Conservation (phyloP, 2,329 filamentous ascomycete genomes). For the Phyllosticta citrichinensis region DNA sequence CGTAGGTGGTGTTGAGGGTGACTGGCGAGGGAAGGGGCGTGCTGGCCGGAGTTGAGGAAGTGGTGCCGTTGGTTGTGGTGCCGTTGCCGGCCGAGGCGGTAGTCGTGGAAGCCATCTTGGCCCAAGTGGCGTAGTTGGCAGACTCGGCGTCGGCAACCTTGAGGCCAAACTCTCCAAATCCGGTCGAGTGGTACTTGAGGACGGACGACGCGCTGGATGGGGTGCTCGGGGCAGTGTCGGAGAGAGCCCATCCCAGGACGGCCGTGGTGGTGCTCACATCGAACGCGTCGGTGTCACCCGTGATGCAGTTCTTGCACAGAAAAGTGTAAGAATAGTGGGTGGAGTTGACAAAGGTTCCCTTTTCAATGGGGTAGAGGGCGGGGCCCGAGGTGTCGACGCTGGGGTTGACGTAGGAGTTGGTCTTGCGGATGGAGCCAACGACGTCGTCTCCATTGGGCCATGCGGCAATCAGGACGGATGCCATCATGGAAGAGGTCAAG, state of each 20-base stretch:
- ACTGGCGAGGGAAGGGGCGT: conserved; percentile 4
- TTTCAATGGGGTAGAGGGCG: conserved; percentile 36
- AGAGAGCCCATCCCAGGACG: conserved; percentile 25
- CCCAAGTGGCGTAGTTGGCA: conserved; percentile 25
- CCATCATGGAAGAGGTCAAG: conserved; percentile 39
- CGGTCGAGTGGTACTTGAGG: conserved; percentile 23
- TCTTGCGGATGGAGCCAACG: conserved; percentile 37
- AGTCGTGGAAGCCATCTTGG: conserved; percentile 21
- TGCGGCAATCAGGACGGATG: conserved; percentile 41
- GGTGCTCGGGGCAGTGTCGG: conserved; percentile 18
- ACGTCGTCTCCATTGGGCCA: conserved; percentile 42
- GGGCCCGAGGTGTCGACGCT: conserved; percentile 34
- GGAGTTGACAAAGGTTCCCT: conserved; percentile 43
- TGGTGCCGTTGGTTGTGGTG: conserved; percentile 14
- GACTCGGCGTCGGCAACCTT: conserved; percentile 20
- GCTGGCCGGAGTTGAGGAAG: conserved; percentile 7
- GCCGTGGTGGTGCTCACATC: conserved; percentile 16
- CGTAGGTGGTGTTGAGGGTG: conserved; percentile 25
- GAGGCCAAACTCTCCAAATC: conserved; percentile 25
- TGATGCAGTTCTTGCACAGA: conserved; percentile 36
- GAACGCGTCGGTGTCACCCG: conserved; percentile 19
- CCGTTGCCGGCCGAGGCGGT: conserved; percentile 15
- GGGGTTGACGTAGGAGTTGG: conserved; percentile 40
- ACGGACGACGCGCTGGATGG: conserved; percentile 16
- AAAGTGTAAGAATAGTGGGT: conserved; percentile 48